These are phyloP conservation scores for Begonia masoniana DNA, from an alignment of 306 rosid genomes.

Conservation along the genomic window DNA sequence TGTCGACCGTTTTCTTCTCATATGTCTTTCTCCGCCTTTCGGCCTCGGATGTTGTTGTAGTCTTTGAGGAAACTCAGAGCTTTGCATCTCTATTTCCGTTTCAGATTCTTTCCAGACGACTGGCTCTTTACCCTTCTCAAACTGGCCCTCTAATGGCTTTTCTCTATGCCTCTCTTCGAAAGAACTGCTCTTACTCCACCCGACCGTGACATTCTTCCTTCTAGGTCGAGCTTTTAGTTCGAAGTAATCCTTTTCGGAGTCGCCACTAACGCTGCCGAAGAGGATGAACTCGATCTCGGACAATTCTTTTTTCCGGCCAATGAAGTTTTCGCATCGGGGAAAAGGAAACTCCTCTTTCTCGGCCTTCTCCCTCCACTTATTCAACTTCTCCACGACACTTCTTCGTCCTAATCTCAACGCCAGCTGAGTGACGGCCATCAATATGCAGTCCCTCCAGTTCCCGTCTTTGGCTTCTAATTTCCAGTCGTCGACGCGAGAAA, in stretches of 20 bases:
- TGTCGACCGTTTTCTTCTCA: conserved; percentile 40
- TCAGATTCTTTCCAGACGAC: conserved; percentile 83
- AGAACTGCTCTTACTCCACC: conserved; percentile 47
- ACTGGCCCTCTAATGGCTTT: conserved; percentile 17
- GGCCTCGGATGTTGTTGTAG: conserved; percentile 32
- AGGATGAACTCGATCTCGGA: conserved; percentile 73
- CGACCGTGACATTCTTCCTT: conserved; percentile 47
- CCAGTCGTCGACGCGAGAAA: conserved; percentile 71
- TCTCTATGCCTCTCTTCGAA: conserved; percentile 49
- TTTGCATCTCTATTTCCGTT: conserved; percentile 73
- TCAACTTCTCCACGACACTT: conserved; percentile 60
- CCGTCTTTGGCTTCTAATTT: conserved; percentile 80
- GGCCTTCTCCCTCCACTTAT: conserved; percentile 63
- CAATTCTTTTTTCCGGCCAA: conserved; percentile 76
- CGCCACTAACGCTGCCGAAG: conserved; percentile 63
- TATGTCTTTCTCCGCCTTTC: conserved; percentile 38
- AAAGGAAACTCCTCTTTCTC: conserved; percentile 82
- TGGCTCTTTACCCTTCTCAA: conserved; percentile 65
- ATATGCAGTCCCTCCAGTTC: conserved; percentile 82
- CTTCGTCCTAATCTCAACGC: conserved; percentile 69
- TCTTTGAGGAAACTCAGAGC: conserved; percentile 38
- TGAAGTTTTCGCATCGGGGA: conserved; percentile 48
- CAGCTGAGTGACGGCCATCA: conserved; percentile 43
- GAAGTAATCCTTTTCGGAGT: conserved; percentile 62
- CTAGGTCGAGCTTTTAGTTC: conserved; percentile 70